Conservation (phyloP, 495 filamentous ascomycete species). For the Collariella sp. region DNA sequence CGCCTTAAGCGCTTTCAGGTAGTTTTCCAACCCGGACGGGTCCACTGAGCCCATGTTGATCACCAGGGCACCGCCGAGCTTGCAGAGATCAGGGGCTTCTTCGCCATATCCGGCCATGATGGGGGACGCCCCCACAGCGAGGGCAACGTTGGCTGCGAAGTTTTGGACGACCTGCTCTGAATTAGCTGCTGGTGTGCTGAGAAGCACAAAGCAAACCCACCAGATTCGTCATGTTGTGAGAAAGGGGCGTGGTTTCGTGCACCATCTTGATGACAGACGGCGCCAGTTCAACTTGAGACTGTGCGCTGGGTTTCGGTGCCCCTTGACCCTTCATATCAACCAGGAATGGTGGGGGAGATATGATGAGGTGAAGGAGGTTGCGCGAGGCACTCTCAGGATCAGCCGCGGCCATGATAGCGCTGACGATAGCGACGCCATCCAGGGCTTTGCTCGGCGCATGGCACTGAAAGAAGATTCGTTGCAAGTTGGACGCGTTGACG, state of each 20-base stretch:
- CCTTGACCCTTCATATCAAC: conserved; percentile 46
- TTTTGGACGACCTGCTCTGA: conserved; percentile 64
- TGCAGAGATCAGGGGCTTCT: conserved; percentile 71
- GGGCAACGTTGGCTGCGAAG: conserved; percentile 81
- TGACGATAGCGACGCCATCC: conserved; percentile 81
- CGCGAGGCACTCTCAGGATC: conserved; percentile 54
- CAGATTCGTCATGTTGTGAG: conserved; percentile 94
- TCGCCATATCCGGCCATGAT: conserved; percentile 88
- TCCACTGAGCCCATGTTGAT: conserved; percentile 94
- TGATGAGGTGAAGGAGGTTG: conserved; percentile 43
- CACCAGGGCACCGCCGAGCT: conserved; percentile 59
- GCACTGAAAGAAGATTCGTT: conserved; percentile 63
- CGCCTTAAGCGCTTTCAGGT: conserved; percentile 50
- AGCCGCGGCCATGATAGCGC: conserved; percentile 69
- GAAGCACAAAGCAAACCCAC: conserved; percentile 9
- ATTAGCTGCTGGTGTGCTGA: background rate
- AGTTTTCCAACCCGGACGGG: conserved; percentile 59
- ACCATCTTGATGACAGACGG: conserved; percentile 53
- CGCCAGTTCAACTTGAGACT: conserved; percentile 43
- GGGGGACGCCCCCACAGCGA: conserved; percentile 77
- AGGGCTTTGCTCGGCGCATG: conserved; percentile 42
- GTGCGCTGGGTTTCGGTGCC: conserved; percentile 45
- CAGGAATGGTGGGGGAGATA: conserved; percentile 44
- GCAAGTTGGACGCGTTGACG: conserved; percentile 70
- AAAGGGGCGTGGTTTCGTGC: conserved; percentile 56